Base-by-base conservation (phyloP, 306 rosid genomes). In the Rubus idaeus region DNA sequence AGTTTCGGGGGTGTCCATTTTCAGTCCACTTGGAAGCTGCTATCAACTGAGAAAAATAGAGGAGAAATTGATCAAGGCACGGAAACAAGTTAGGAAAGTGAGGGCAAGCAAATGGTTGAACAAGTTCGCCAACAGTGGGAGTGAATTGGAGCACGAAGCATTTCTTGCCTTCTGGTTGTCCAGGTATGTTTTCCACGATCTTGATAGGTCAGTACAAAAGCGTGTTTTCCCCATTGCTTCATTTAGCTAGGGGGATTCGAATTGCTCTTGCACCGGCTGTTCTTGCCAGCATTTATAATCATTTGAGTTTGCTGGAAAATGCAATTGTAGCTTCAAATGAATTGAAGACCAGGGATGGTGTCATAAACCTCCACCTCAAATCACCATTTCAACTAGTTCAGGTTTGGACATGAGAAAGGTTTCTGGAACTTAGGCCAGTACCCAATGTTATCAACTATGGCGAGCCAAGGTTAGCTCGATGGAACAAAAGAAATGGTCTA, bases 91-190 rank as follows among this genome's bases (percentile, higher is more conserved):
- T 23, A 23, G 26, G 26, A 23, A 23, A 23, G 26, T 23, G 26
- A 23, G 26, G 26, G 26, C 26, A 23, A 23, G 26, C 26, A 23
- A 23, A 5, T 87, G 91, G 91, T 60, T 82, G 37, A 52, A 65
- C 39, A 4, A 62, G 51, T 83, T 88, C 58, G 35, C 73, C 52
- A 12, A 83, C 11, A 79, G 80, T 56, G 85, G 83, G 30, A 23
- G 26, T 23, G 26, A 23, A 23, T 23, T 23, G 26, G 26, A 23
- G 26, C 26, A 23, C 26, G 26, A 23, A 23, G 26, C 26, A 23
- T 23, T 23, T 23, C 26, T 23, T 23, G 26, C 26, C 26, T 23
- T 23, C 0, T 55, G 89, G 96, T 73, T 90, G 46, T 83, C 91
- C 1, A 21, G 65, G 52, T 81, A 78, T 78, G 83, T 88, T 20